Conservation (phyloP, 805 yeast species). For the Candida gorgasii region DNA sequence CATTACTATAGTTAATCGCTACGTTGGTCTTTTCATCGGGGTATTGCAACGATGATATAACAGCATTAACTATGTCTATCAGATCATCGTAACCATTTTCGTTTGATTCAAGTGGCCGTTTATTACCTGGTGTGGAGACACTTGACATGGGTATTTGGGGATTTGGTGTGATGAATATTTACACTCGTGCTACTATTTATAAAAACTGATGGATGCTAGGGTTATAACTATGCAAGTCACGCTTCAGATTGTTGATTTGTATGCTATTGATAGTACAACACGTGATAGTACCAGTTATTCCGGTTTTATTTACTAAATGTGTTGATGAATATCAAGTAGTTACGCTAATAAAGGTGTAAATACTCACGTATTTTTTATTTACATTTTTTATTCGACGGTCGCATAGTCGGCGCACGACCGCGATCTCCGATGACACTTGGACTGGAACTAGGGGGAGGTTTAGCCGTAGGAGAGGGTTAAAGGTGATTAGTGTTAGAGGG, state of each 20-base stretch:
- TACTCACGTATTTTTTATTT: constrained; percentile 13
- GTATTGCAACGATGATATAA: constrained; percentile 64
- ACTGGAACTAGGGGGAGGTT: not conserved
- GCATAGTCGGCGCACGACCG: constrained; percentile 6
- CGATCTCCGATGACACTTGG: not conserved
- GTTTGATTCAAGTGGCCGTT: constrained; percentile 23
- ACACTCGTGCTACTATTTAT: too few species aligned
- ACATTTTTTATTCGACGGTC: constrained; percentile 13
- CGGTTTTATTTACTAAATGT: too few species aligned
- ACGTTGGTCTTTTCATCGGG: constrained; percentile 81
- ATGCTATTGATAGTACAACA: too few species aligned
- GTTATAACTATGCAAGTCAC: not conserved
- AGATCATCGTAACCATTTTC: constrained; percentile 52
- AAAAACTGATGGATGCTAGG: too few species aligned
- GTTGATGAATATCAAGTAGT: not conserved
- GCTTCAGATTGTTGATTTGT: too few species aligned
- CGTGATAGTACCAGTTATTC: not conserved
- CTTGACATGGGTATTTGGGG: constrained; percentile 23
- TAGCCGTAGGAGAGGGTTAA: not conserved
- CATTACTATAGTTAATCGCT: constrained; percentile 70
- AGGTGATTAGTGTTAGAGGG: not conserved
- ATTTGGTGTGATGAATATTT: too few species aligned
- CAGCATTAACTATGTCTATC: constrained; percentile 67
- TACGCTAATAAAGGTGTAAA: constrained; percentile 3
- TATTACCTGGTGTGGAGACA: constrained; percentile 30